These are phyloP conservation scores for Hysterangium stoloniferum DNA, from an alignment of 768 basidiomycete genomes.

Conservation along the genomic window DNA sequence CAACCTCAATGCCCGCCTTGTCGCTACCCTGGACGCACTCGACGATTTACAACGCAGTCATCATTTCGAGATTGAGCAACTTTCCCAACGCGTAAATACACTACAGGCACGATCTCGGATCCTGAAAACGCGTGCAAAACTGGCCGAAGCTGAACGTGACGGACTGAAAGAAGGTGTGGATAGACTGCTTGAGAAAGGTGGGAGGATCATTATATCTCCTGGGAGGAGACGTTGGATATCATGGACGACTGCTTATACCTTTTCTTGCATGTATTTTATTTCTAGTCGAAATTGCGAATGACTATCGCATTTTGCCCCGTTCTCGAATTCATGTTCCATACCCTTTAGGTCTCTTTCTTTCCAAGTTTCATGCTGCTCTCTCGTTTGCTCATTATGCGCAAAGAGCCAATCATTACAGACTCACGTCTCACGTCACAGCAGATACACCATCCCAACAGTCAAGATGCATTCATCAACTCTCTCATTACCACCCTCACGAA, in stretches of 20 bases:
- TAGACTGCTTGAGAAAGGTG: constrained; percentile 9
- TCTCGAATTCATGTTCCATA: constrained; percentile 1
- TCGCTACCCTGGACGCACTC: constrained; percentile 4
- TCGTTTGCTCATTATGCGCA: background rate
- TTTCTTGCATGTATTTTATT: background rate
- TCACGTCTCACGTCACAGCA: background rate
- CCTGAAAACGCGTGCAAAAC: constrained; percentile 1
- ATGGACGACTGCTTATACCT: background rate
- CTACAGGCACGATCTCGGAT: background rate
- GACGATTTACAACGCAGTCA: background rate
- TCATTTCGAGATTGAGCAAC: background rate
- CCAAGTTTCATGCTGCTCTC: background rate
- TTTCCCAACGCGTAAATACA: background rate
- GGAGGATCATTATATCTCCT: background rate
- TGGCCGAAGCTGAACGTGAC: constrained; percentile 7
- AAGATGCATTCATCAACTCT: background rate
- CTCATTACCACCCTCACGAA: background rate
- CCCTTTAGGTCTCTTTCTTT: constrained; percentile 5
- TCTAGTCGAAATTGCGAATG: constrained; percentile 9
- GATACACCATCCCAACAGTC: background rate
- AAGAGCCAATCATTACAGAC: constrained; percentile 6
- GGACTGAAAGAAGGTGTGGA: background rate
- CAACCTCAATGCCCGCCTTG: background rate
- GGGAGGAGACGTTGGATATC: background rate
- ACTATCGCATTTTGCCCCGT: constrained; percentile 1